phyloP scores from a whole-genome alignment of 345 rosid genomes.

The Melaleuca alternifolia region DNA sequence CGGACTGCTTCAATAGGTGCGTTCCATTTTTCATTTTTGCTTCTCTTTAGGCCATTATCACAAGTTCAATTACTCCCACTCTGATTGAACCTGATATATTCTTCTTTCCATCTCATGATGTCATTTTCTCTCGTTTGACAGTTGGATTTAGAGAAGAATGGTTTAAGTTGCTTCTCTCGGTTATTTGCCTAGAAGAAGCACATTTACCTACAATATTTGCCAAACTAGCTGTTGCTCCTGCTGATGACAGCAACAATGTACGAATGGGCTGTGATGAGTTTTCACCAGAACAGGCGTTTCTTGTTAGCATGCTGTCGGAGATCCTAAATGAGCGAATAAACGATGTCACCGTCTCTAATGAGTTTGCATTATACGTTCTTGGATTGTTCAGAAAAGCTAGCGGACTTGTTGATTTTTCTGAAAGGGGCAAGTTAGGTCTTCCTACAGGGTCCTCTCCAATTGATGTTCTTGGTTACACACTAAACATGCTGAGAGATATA shows the following conservation, averaged over 20 bases:
- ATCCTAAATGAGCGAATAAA: conserved; percentile 38
- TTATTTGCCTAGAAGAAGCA: conserved; percentile 46
- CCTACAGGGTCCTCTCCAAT: conserved; percentile 38
- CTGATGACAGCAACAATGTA: conserved; percentile 5
- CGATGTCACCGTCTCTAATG: conserved; percentile 26
- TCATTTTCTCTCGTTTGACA: conserved; percentile 8
- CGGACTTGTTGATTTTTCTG: conserved; percentile 14
- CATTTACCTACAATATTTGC: conserved; percentile 41
- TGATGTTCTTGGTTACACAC: conserved; percentile 61
- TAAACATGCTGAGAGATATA: conserved; percentile 42
- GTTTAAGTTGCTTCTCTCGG: conserved; percentile 64
- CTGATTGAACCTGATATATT: not conserved
- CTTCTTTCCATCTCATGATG: not conserved
- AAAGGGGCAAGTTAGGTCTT: conserved; percentile 35
- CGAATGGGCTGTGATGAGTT: conserved; percentile 9
- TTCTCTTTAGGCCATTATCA: not conserved
- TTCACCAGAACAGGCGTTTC: conserved; percentile 51
- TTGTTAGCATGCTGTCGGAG: conserved; percentile 44
- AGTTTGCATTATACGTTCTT: conserved; percentile 18
- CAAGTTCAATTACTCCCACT: not conserved
- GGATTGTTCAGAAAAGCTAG: conserved; percentile 33
- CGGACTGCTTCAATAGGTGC: conserved; percentile 46
- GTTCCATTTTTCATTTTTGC: not conserved
- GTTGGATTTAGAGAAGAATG: conserved; percentile 74
- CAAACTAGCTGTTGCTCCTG: conserved; percentile 3